phyloP scores from a whole-genome alignment of 2,329 filamentous ascomycete genomes.

The Alternaria sp. region DNA sequence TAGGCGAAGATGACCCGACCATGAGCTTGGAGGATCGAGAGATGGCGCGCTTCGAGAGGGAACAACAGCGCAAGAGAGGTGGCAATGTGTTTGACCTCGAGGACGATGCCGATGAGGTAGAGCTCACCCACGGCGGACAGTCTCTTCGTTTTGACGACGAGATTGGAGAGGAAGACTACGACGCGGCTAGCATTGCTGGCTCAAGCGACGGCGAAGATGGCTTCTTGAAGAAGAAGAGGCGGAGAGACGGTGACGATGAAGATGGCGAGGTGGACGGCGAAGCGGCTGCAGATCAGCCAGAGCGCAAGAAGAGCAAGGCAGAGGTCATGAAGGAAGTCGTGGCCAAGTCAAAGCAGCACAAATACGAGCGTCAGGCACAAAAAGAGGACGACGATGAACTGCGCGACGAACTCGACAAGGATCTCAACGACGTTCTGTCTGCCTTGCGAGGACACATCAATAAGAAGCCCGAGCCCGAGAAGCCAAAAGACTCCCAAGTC shows the following conservation, averaged over 20 bases:
- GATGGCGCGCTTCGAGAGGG: constrained; percentile 85
- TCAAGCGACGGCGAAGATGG: constrained; percentile 50
- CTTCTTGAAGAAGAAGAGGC: constrained; percentile 51
- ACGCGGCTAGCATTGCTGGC: constrained; percentile 73
- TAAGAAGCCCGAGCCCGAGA: constrained; percentile 53
- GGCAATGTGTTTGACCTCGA: constrained; percentile 88
- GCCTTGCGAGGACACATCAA: constrained; percentile 68
- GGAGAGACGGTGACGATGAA: constrained; percentile 56
- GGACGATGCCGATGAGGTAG: constrained; percentile 72
- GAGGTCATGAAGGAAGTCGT: constrained; percentile 99
- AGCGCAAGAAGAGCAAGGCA: constrained; percentile 91
- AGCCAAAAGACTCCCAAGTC: constrained; percentile 47
- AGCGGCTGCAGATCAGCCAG: constrained; percentile 63
- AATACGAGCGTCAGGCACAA: constrained; percentile 88
- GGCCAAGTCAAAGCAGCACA: constrained; percentile 94
- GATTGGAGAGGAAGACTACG: constrained; percentile 71
- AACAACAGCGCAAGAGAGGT: constrained; percentile 83
- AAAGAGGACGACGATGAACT: constrained; percentile 95
- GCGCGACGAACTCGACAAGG: constrained; percentile 81
- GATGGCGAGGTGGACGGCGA: constrained; percentile 50
- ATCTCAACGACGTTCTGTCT: constrained; percentile 75
- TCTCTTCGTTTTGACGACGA: constrained; percentile 68
- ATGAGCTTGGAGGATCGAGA: constrained; percentile 95
- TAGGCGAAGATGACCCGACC: constrained; percentile 92
- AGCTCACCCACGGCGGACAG: constrained; percentile 84